Base-by-base conservation (phyloP, 2,329 filamentous ascomycete species). In the Onygenales sp. region DNA sequence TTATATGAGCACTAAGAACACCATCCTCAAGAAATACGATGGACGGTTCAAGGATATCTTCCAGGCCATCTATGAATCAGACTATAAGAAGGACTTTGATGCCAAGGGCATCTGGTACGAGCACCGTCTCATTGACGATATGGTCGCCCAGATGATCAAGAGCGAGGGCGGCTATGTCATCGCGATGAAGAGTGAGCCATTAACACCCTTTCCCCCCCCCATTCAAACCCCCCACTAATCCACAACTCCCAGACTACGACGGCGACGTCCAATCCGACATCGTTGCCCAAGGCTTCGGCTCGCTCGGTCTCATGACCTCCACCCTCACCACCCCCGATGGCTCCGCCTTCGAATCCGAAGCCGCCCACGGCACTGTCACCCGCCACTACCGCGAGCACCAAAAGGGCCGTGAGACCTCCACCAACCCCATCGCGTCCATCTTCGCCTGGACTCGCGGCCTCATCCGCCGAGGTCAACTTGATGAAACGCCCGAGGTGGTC, bases 71-170 rank as follows among this genome's bases (percentile, higher is more conserved):
- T 98, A 92, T 75, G 88, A 97, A 59, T 81, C 79, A 55, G 77
- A 85, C 64, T 98, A 97, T 80, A 86, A 87, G 80, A 80, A 82
- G 70, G 81, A 88, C 44, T 97, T 97, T 64, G 91, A 96, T 70
- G 85, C 85, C 67, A 88, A 90, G 79, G 82, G 82, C 58, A 95
- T 97, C 76, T 97, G 93, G 93, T 97, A 98, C 71, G 93, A 98
- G 84, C 93, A 98, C 78, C 87, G 93, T 67, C 80, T 98, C 62
- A 97, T 98, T 68, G 93, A 98, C 75, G 93, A 98, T 76, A 97
- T 98, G 93, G 93, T 98, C 59, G 93, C 93, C 49, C 93, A 98
- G 81, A 98, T 98, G 93, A 87, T 98, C 80, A 98, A 98, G 87
- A 93, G 87, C 75, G 83, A 86, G 65, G 93, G 93, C 63, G 93